Base-by-base conservation (phyloP, 2,329 filamentous ascomycete genomes). In the Xylaria sp. region DNA sequence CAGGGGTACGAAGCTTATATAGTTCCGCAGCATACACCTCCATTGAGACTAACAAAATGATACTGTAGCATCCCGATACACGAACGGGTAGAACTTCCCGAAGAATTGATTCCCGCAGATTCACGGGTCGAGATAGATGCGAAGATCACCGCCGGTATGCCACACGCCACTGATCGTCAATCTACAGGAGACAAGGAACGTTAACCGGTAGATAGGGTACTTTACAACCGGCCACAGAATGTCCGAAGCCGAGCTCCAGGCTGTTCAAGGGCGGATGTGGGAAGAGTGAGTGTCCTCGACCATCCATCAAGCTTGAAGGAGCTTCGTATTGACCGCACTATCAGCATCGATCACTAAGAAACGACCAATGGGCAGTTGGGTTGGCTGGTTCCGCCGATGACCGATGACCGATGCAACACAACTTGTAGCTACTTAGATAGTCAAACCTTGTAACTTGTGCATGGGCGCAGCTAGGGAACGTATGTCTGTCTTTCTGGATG, bases 51-150 rank as follows among this genome's bases (percentile, higher is more conserved):
- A 70, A 76, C 72, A 76, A 76, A 67, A 76, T 64, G 45, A 68
- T n/a, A 45, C 39, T 13, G 55, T 45, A 90, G 88, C 65, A 94
- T 94, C 73, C 93, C 93, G 34, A 97, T 97, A 74, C 86, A 91
- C 75, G 94, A 97, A 82, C 88, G 94, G 68, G 90, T 98, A 56
- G 94, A 97, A 68, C 93, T 98, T 71, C 96, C 95, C 4, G 93
- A 97, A 72, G 92, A 96, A 36, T 90, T 96, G 87, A 97, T 98
- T 75, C 96, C 96, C 13, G 93, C 91, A 70, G 96, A 98, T 81
- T 97, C 94, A 61, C 87, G 95, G 72, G 96, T 98, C n/a, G 96
- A 99, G 81, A 99, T 98, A 77, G 96, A 98, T 80, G 96, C 96
- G 67, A 98, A 98, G 84, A 97, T 98, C 78, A 96, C 95, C 74